Evolutionary conservation across 352 stramenopile genomes (phyloP), one percentile per base, ranked within the genome.

Genomic region (Globisporangium lucens): DNA sequence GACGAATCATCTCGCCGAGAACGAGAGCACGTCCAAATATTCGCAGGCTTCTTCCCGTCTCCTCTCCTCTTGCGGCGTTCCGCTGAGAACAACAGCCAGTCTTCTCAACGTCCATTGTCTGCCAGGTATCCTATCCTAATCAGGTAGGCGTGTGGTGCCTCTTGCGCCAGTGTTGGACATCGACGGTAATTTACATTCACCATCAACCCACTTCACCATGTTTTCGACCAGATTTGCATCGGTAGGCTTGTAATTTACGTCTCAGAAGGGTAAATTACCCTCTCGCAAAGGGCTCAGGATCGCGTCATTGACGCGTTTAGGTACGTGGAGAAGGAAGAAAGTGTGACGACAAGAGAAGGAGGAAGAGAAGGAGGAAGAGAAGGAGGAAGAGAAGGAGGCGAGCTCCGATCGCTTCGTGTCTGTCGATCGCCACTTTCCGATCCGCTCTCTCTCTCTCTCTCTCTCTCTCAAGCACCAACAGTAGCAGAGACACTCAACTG

Each of bases 401-500:
- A 2, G 17, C 47, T 55, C n/a, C 47, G 1, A 1, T 43, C 38
- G 17, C 53, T 60, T 59, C 53, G 4, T 27, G 3, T 2, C 53
- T 24, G 17, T 43, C 13, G 17, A 61, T 51, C 43, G 22, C 36
- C 33, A 67, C n/a, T 67, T 29, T 0, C 47, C 24, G 22, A 67
- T 61, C 62, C 20, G 17, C 61, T 22, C 46, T 5, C 38, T 33
- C 62, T 49, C 62, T 49, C 13, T 10, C 49, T 4, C 49, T 4
- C 27, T 53, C 62, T 49, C 62, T 49, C 13, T 10, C 35, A 29
- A 38, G 27, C 29, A 22, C 8, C 60, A 36, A 20, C 59, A 17
- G 38, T 8, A 12, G 8, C 8, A 46, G 1, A 46, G 12, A 46
- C 8, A 55, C 13, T 5, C 22, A 17, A 15, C 17, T 62, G 4